Evolutionary conservation across 345 rosid genomes (phyloP).

Genomic region (Sisymbrium altissimum): DNA sequence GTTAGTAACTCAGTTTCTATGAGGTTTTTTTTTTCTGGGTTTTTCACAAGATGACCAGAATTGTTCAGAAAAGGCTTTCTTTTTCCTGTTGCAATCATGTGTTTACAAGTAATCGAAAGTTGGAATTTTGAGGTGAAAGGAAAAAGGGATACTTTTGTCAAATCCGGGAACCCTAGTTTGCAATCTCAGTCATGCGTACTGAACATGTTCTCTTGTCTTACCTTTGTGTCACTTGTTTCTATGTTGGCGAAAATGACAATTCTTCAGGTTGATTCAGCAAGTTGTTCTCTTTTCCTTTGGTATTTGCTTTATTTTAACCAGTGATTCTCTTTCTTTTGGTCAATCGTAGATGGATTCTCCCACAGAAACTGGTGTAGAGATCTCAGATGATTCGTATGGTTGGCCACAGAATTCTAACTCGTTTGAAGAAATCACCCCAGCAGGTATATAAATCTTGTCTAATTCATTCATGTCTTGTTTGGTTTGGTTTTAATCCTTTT

Average conservation of each 20-base stretch:
- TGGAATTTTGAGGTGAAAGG: not conserved
- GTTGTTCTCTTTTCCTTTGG: not conserved
- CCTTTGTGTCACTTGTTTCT: not conserved
- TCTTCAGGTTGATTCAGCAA: not conserved
- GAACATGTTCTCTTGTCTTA: not conserved
- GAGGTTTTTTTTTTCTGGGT: not conserved
- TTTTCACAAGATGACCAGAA: not conserved
- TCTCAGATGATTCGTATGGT: conserved; percentile 18
- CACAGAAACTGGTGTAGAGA: not conserved
- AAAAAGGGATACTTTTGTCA: not conserved
- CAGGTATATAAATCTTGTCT: conserved; percentile 38
- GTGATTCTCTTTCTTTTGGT: not conserved
- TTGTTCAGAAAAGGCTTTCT: not conserved
- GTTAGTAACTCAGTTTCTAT: conserved; percentile 3
- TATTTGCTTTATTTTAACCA: too few relatives aligned
- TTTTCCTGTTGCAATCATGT: not conserved
- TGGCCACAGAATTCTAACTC: conserved; percentile 46
- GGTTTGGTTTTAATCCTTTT: not conserved
- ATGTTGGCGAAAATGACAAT: not conserved
- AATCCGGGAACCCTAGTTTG: not conserved
- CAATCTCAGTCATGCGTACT: not conserved
- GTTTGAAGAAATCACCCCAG: conserved; percentile 46
- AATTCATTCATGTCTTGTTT: not conserved
- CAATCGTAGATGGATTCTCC: conserved; percentile 18
- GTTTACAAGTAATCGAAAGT: not conserved